Percentiles rank a stretch among this genome's conserved stretches.
Evolutionary conservation across 306 rosid species (phyloP).

Genomic region (Gastrolobium bilobum): DNA sequence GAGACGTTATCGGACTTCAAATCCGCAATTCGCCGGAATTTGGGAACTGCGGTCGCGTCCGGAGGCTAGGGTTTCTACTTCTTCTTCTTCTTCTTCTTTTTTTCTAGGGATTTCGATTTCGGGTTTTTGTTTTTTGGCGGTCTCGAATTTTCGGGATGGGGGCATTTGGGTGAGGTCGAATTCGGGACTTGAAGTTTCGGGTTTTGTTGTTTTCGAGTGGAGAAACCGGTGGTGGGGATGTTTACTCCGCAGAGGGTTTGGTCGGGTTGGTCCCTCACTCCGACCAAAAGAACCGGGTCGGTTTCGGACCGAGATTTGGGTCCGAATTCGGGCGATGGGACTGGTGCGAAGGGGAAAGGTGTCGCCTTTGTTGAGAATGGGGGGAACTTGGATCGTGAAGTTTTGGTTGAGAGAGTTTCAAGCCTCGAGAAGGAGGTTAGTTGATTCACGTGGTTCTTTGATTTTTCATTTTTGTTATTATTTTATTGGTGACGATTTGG

Average conservation of each 20-base stretch:
- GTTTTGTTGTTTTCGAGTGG: slow-evolving; percentile 18
- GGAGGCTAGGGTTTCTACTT: slow-evolving; percentile 56
- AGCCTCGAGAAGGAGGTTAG: slow-evolving; percentile 86
- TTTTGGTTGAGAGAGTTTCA: slow-evolving; percentile 64
- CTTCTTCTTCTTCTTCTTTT: neutral
- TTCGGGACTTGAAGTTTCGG: slow-evolving; percentile 50
- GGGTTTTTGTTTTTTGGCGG: neutral
- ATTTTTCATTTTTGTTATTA: neutral
- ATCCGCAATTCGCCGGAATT: slow-evolving; percentile 83
- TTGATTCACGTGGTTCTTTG: slow-evolving; percentile 24
- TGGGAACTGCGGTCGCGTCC: slow-evolving; percentile 81
- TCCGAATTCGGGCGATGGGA: slow-evolving; percentile 58
- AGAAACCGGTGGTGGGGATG: slow-evolving; percentile 58
- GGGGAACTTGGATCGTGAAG: slow-evolving; percentile 64
- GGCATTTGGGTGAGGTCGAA: slow-evolving; percentile 31
- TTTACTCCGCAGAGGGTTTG: slow-evolving; percentile 80
- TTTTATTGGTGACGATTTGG: neutral
- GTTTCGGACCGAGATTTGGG: slow-evolving; percentile 52
- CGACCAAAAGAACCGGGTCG: slow-evolving; percentile 66
- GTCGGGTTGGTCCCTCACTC: slow-evolving; percentile 77
- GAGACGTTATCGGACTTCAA: slow-evolving; percentile 94
- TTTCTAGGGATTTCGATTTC: neutral
- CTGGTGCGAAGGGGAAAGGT: slow-evolving; percentile 64
- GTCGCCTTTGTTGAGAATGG: slow-evolving; percentile 73
- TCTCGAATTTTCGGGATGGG: slow-evolving; percentile 36